Base-by-base conservation (phyloP, 2,329 filamentous ascomycete genomes). In the Xylariaceae sp. region DNA sequence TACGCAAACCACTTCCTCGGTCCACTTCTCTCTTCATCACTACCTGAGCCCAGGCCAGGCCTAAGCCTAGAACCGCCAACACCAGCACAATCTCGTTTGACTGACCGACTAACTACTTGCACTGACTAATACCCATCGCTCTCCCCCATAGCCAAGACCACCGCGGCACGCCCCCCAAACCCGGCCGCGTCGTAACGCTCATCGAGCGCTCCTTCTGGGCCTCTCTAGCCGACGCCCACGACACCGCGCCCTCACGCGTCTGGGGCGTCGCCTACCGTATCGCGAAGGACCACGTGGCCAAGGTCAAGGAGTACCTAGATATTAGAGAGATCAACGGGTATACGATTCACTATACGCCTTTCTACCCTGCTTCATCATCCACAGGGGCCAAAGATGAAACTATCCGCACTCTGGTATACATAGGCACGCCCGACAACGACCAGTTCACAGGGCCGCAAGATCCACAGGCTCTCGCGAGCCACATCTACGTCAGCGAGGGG, bases 321-420 rank as follows among this genome's bases (percentile, higher is more conserved):
- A 92, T 96, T 54, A 85, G 93, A 37, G 93, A 98, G 68, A 95
- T 97, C 63, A 95, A 97, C 69, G 93, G 93, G 21, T 98, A 98
- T 69, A 88, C 84, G 43, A 94, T 95, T 55, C 91, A 96, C 67
- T 88, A 90, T 66, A 88, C 90, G 22, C 82, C 86, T 0, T 96
- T 97, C 65, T 75, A 91, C 58, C 82, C 85, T 6, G 74, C 50
- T 17, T 53, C 65, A 36, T 51, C 51, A 16, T 19, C 58, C n/a
- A 63, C 61, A 4, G n/a, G n/a, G n/a, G n/a, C n/a, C n/a, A n/a
- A n/a, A n/a, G n/a, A n/a, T n/a, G n/a, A n/a, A n/a, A 55, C 67
- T 17, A 76, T 81, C 57, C 67, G 63, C 43, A 75, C 77, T 48
- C 79, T 96, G 52, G 88, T 95, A 2, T 98, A 98, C 66, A 97